phyloP scores from a whole-genome alignment of 352 stramenopile genomes.

The Vaucheria bursata region DNA sequence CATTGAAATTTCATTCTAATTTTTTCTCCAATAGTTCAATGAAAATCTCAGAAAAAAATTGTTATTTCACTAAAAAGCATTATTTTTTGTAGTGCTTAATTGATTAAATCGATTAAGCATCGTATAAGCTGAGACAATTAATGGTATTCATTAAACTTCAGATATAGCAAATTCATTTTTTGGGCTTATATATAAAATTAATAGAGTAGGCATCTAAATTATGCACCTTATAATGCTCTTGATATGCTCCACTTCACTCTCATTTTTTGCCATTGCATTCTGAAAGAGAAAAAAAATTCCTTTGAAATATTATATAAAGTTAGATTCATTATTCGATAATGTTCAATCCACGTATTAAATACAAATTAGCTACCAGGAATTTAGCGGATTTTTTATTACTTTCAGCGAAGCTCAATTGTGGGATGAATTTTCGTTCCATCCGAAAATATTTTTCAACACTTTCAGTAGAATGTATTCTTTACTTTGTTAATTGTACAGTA shows the following conservation, averaged over 20 bases:
- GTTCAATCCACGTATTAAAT: neutral
- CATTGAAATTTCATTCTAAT: neutral
- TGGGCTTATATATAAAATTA: constrained; percentile 11
- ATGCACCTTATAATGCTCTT: constrained; percentile 58
- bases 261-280: constrained; percentile 54
- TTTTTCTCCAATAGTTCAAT: neutral
- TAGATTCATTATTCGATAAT: neutral
- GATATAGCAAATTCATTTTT: too few species aligned
- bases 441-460: neutral
- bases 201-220: constrained; percentile 35
- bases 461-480: too few species aligned
- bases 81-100: neutral
- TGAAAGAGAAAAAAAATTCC: neutral
- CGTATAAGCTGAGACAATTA: neutral
- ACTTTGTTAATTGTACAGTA: too few species aligned
- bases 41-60: neutral
- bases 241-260: constrained; percentile 68
- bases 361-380: neutral
- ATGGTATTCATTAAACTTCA: too few species aligned
- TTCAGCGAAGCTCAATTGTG: neutral
- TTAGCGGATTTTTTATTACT: neutral
- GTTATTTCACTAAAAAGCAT: neutral
- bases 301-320: neutral
- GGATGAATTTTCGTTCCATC: neutral
- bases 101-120: neutral